A percentile compares a stretch with the other conserved stretches of the same genome.
These are phyloP conservation scores for Myxozyma monticola DNA, from an alignment of 805 yeast genomes.

Conservation along the genomic window DNA sequence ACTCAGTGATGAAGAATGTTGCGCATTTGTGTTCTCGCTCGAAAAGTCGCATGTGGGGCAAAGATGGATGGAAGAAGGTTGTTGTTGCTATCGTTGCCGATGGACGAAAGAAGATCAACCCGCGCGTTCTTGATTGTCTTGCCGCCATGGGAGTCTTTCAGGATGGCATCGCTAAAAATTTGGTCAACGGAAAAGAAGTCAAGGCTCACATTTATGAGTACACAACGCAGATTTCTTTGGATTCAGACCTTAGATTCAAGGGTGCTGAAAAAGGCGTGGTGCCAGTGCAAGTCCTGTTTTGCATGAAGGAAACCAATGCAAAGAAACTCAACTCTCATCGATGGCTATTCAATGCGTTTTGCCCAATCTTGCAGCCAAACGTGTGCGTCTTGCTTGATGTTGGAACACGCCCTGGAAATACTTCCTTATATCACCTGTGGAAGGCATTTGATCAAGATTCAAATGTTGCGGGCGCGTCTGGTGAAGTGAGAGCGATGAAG, in stretches of 20 bases:
- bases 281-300: slow-evolving; percentile 91
- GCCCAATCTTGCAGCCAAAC: slow-evolving; percentile 89
- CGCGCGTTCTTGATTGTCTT: slow-evolving; percentile 79
- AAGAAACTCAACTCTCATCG: slow-evolving; percentile 96
- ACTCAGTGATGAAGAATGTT: slow-evolving; percentile 89
- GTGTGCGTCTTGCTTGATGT: slow-evolving; percentile 89
- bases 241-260: slow-evolving; percentile 82
- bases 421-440: slow-evolving; percentile 92
- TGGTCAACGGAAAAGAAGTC: slow-evolving; percentile 87
- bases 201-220: slow-evolving; percentile 93
- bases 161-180: slow-evolving; percentile 94
- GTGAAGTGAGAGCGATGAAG: slow-evolving; percentile 93
- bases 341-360: slow-evolving; percentile 94
- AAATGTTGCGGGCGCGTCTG: slow-evolving; percentile 98
- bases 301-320: slow-evolving; percentile 87
- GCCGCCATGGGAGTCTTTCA: slow-evolving; percentile 97
- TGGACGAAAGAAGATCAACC: slow-evolving; percentile 86
- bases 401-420: slow-evolving; percentile 92
- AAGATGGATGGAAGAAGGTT: slow-evolving; percentile 94
- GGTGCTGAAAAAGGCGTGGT: slow-evolving; percentile 88
- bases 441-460: slow-evolving; percentile 95
- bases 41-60: slow-evolving; percentile 89
- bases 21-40: slow-evolving; percentile 81
- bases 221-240: slow-evolving; percentile 91
- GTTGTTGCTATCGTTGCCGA: slow-evolving; percentile 91